A percentile compares a stretch with the other conserved stretches of the same genome.
Evolutionary conservation across 768 basidiomycete species (phyloP).

Genomic region (Phaffia australis): DNA sequence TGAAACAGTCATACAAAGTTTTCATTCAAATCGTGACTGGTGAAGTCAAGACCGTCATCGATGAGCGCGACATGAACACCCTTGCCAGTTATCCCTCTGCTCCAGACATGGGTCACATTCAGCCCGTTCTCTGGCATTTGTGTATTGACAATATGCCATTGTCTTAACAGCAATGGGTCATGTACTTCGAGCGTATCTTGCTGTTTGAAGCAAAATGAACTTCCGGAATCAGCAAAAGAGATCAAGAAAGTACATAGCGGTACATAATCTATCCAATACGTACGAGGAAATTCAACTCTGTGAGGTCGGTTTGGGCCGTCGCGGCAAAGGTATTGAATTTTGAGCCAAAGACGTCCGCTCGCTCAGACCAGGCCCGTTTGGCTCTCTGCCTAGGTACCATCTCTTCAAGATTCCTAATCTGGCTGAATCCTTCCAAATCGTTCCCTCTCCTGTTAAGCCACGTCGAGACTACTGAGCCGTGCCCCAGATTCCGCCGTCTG

Average conservation of each 20-base stretch:
- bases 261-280: constrained; percentile 62
- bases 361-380: not conserved
- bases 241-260: constrained; percentile 44
- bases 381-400: not conserved
- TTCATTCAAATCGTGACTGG: constrained; percentile 64
- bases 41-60: constrained; percentile 83
- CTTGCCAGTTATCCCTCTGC: constrained; percentile 73
- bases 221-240: not conserved
- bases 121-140: constrained; percentile 59
- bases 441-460: not conserved
- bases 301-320: not conserved
- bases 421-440: not conserved
- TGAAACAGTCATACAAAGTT: constrained; percentile 69
- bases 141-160: constrained; percentile 94
- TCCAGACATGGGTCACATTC: constrained; percentile 91
- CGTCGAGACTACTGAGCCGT: not conserved
- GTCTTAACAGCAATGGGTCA: constrained; percentile 70
- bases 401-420: not conserved
- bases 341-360: not conserved
- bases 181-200: constrained; percentile 47
- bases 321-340: too few species aligned
- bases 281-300: constrained; percentile 21
- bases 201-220: not conserved
- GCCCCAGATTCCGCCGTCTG: not conserved
- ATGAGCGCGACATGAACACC: constrained; percentile 80